Conservation (phyloP, 1,139 yeast genomes). For the Saccharomyces hybrid region DNA sequence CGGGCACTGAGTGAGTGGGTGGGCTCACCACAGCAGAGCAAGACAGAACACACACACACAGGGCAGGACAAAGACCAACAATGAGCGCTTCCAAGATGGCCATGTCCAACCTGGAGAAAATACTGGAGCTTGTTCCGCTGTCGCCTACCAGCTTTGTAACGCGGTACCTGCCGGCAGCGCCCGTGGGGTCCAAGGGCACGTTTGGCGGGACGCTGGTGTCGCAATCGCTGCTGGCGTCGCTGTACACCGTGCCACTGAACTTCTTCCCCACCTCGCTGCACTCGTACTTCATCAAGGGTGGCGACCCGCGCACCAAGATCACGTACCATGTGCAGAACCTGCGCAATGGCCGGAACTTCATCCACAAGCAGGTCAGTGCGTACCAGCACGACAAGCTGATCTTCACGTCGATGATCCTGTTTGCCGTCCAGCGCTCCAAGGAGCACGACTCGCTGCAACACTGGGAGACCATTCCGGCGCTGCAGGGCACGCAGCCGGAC, state of each 20-base stretch:
- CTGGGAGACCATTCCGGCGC: constrained; percentile 12
- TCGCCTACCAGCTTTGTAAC: constrained; percentile 18
- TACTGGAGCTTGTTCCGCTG: constrained; percentile 16
- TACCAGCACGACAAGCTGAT: constrained; percentile 45
- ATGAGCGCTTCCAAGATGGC: constrained; percentile 1
- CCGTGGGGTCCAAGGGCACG: constrained; percentile 58
- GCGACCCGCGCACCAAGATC: constrained; percentile 43
- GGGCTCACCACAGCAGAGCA: too few species aligned
- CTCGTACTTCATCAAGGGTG: constrained; percentile 46
- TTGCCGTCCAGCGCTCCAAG: constrained; percentile 11
- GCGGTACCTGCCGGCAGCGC: constrained; percentile 30
- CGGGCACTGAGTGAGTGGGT: too few species aligned
- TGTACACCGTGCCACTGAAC: constrained; percentile 38
- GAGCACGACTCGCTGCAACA: constrained; percentile 22
- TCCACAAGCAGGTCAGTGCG: constrained; percentile 52
- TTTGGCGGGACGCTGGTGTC: constrained; percentile 78
- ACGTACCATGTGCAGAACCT: constrained; percentile 51
- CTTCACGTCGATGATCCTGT: constrained; percentile 49
- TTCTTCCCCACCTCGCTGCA: constrained; percentile 47
- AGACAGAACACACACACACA: not conserved
- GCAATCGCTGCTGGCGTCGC: constrained; percentile 62
- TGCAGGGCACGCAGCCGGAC: constrained; percentile 7
- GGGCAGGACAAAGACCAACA: too few species aligned
- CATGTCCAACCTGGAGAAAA: constrained; percentile 11
- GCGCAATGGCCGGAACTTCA: constrained; percentile 56